A percentile compares a stretch with the other conserved stretches of the same genome.
Conservation (phyloP, 225 moss, liverwort and hornwort genomes). For the Pseudisothecium myosuroides region DNA sequence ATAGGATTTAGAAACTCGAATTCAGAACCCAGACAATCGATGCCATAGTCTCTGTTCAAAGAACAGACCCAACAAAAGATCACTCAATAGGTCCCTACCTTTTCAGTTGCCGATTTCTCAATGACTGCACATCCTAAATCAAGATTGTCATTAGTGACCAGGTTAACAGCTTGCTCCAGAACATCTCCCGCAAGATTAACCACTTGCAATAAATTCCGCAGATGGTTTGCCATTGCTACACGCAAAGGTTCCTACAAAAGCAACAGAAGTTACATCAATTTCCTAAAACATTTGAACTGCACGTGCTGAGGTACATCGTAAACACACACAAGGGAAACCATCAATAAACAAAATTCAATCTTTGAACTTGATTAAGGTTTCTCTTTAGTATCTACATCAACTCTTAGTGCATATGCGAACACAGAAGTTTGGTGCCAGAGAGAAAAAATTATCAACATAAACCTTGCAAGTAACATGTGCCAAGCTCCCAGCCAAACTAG, state of each 20-base stretch:
- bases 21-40: background rate
- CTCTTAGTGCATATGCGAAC: background rate
- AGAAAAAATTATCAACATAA: background rate
- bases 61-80: background rate
- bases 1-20: background rate
- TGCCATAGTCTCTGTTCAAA: background rate
- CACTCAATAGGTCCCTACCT: constrained; percentile 25
- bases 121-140: constrained; percentile 97
- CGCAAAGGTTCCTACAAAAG: constrained; percentile 80
- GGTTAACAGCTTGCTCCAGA: constrained; percentile 88
- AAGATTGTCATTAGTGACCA: constrained; percentile 97
- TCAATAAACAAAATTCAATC: background rate
- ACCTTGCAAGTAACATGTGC: constrained; percentile 99
- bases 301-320: background rate
- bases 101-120: constrained; percentile 97
- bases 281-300: background rate
- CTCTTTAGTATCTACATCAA: background rate
- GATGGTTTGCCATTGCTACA: constrained; percentile 86
- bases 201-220: constrained; percentile 62
- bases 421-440: background rate
- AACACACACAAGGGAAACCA: background rate
- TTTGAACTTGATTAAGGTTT: background rate
- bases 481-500: constrained; percentile 94
- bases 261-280: background rate
- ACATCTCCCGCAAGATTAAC: constrained; percentile 65